Conservation (phyloP, 2,329 filamentous ascomycete genomes). For the Scleromitrula shiraiana region DNA sequence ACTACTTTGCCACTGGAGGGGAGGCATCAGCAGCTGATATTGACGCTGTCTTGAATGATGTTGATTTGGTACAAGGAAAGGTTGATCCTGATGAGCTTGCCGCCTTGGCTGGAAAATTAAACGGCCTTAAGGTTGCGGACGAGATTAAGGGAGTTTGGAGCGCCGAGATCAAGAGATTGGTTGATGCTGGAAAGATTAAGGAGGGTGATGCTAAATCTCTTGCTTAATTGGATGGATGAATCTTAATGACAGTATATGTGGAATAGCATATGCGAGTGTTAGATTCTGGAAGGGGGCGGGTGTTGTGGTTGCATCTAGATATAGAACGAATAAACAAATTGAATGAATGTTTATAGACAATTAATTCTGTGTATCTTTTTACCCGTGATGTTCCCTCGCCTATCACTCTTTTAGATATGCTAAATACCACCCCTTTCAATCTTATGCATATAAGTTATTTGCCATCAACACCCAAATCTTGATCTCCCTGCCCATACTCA, state of each 20-base stretch:
- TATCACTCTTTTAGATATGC: too few relatives aligned
- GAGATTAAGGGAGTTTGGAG: constrained; percentile 82
- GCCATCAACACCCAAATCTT: too few relatives aligned
- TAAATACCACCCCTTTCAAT: too few relatives aligned
- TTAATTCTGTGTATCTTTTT: too few relatives aligned
- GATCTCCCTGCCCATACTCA: too few relatives aligned
- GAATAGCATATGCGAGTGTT: not conserved
- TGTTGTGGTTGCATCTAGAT: too few relatives aligned
- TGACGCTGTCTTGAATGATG: constrained; percentile 74
- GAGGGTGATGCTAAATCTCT: constrained; percentile 70
- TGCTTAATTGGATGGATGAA: constrained; percentile 16
- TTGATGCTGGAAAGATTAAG: constrained; percentile 78
- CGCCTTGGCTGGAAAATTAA: constrained; percentile 70
- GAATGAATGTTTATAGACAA: too few relatives aligned
- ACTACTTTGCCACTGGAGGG: constrained; percentile 75
- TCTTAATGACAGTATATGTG: not conserved
- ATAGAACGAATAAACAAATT: too few relatives aligned
- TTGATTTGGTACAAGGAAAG: constrained; percentile 80
- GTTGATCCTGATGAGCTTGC: constrained; percentile 89
- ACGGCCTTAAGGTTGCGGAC: constrained; percentile 65
- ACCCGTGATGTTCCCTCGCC: too few relatives aligned
- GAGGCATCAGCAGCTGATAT: constrained; percentile 70
- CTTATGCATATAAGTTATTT: too few relatives aligned
- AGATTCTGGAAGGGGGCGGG: too few relatives aligned
- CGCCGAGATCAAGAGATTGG: constrained; percentile 68